Base-by-base conservation (phyloP, 768 basidiomycete genomes). In the Psilocybe tampanensis region DNA sequence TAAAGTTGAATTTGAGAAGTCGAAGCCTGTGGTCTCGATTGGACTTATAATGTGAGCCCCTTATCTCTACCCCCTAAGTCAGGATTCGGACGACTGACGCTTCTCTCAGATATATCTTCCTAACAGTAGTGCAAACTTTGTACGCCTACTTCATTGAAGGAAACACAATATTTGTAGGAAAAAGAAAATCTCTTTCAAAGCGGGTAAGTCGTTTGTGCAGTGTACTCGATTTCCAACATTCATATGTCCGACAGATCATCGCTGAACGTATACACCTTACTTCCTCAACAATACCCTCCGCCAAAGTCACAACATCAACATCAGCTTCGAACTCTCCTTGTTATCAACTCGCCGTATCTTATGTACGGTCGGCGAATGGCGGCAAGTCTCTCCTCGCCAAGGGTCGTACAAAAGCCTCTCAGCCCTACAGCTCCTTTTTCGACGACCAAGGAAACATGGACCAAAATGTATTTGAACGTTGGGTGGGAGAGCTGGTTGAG, bases 101-200 rank as follows among this genome's bases (percentile, higher is more conserved):
- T 45, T 41, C 49, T 26, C 11, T 44, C 69, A 95, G 93, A 58
- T 96, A 95, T 71, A 75, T 89, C 43, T 49, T 88, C 41, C 75
- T 98, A 59, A 92, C 90, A 2, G 68, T 81, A 23, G 67, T 86
- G 11, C 89, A 94, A 70, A 83, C 89, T 12, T 74, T 92, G 29
- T 96, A 96, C 66, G 82, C 89, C n/a, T 92, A 90, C 68, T 91
- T 92, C 61, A 72, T 95, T 55, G 94, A 95, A 69, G 87, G 89
- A 32, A 81, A 90, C 56, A 88, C 85, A 51, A 85, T 96, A 58
- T 98, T 94, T 68, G 85, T 90, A 22, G 95, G 95, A 33, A 92
- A 89, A 68, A 86, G 95, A 60, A 94, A 95, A 74, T 89, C 91
- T 15, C 86, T 96, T 60, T 90, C 91, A 15, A 94, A 92, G 70